These are phyloP conservation scores for Cucumis cinereus DNA, from an alignment of 306 rosid genomes.

Conservation along the genomic window DNA sequence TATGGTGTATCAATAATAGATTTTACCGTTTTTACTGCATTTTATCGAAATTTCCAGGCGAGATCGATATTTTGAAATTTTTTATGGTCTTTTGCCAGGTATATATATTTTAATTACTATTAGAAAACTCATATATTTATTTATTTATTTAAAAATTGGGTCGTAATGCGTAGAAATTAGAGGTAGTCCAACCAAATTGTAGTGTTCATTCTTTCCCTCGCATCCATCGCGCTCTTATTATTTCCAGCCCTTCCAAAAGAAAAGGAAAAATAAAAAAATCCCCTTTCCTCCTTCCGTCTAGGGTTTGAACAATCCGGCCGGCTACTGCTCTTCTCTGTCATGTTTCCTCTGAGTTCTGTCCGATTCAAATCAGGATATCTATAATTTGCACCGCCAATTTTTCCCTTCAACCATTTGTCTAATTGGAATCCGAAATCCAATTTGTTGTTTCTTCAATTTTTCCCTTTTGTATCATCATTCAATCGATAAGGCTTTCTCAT, in stretches of 20 bases:
- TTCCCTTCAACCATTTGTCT: neutral
- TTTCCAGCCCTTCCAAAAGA: neutral
- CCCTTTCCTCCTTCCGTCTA: neutral
- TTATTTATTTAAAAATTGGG: too few relatives aligned
- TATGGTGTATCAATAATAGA: too few relatives aligned
- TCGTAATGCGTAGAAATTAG: neutral
- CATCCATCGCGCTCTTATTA: too few relatives aligned
- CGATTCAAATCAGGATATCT: constrained; percentile 30
- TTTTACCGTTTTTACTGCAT: too few relatives aligned
- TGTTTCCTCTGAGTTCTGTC: constrained; percentile 11
- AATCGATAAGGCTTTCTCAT: constrained; percentile 11
- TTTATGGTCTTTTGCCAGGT: too few relatives aligned
- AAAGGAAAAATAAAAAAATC: neutral
- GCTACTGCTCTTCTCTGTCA: neutral
- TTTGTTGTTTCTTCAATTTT: neutral
- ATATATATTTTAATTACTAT: too few relatives aligned
- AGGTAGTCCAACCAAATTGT: neutral
- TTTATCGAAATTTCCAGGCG: too few relatives aligned
- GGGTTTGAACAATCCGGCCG: constrained; percentile 11
- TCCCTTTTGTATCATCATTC: neutral
- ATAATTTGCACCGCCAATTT: neutral
- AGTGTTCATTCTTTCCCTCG: neutral
- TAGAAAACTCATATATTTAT: too few relatives aligned
- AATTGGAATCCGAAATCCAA: neutral
- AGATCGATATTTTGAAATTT: too few relatives aligned